phyloP scores from a whole-genome alignment of 2,329 filamentous ascomycete genomes.

The Sclerotiophoma versabilis region DNA sequence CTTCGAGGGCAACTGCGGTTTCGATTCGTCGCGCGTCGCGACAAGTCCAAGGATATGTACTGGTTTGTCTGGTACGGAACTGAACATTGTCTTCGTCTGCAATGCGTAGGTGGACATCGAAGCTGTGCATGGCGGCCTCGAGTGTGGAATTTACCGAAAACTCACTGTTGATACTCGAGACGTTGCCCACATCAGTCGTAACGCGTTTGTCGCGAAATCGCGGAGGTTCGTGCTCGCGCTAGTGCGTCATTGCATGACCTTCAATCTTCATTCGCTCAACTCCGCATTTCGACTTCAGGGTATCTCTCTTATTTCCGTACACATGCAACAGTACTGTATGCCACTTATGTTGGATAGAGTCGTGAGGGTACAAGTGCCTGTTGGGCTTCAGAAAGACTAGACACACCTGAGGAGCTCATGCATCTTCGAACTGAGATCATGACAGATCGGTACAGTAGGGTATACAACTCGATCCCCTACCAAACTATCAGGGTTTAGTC shows the following conservation, averaged over 20 bases:
- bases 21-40: constrained; percentile 36
- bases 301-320: neutral
- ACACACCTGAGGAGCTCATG: neutral
- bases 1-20: constrained; percentile 37
- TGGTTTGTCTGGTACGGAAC: constrained; percentile 26
- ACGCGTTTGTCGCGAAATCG: constrained; percentile 15
- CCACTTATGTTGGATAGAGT: no score
- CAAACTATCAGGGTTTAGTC: neutral
- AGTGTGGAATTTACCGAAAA: neutral
- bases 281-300: neutral
- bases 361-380: neutral
- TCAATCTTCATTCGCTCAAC: neutral
- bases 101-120: constrained; percentile 37
- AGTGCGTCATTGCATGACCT: constrained; percentile 17
- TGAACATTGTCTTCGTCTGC: constrained; percentile 43
- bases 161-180: constrained; percentile 2
- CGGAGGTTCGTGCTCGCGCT: constrained; percentile 14
- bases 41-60: constrained; percentile 32
- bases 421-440: neutral
- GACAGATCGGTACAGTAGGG: neutral
- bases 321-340: neutral
- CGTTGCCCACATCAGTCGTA: constrained; percentile 1
- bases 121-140: constrained; percentile 11
- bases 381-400: neutral
- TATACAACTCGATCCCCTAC: neutral